Conservation (phyloP, 1,139 yeast genomes). For the Suhomyces guaymorum region DNA sequence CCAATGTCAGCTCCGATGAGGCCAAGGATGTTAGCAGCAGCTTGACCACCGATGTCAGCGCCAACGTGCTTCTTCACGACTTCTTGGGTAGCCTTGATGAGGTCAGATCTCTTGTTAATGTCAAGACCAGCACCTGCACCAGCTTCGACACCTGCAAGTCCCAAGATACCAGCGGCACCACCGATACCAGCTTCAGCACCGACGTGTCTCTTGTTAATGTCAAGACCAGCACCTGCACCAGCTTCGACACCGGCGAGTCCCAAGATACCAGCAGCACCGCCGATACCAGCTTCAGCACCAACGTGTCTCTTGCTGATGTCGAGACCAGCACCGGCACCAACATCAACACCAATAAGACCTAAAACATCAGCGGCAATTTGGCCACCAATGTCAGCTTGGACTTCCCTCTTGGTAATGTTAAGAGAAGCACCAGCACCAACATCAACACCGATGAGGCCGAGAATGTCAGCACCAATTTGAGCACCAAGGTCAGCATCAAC, state of each 20-base stretch:
- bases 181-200: conserved; percentile 15
- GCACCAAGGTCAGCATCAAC: conserved; percentile 16
- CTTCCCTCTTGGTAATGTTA: conserved; percentile 5
- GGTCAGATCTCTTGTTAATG: conserved; percentile 6
- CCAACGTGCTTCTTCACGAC: conserved; percentile 11
- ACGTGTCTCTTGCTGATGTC: too few relatives aligned
- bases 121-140: conserved; percentile 6
- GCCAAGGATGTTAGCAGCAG: conserved; percentile 11
- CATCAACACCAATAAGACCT: conserved; percentile 15
- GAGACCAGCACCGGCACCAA: too few relatives aligned
- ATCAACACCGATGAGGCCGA: conserved; percentile 1
- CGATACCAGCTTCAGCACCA: conserved; percentile 17
- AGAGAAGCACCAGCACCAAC: conserved; percentile 12
- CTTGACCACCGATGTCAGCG: conserved; percentile 13
- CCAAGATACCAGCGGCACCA: conserved; percentile 11
- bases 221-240: conserved; percentile 14
- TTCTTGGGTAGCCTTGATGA: conserved; percentile 7
- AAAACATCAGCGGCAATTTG: conserved; percentile 11
- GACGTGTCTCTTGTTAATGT: conserved; percentile 8
- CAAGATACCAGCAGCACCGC: conserved; percentile 5
- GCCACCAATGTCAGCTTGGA: conserved; percentile 10
- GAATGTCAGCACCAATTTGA: conserved; percentile 8
- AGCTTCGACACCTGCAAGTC: conserved; percentile 6
- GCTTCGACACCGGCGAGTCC: conserved; percentile 12
- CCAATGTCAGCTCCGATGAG: conserved; percentile 4